A percentile compares a stretch with the other conserved stretches of the same genome.
phyloP scores from a whole-genome alignment of 2,329 filamentous ascomycete genomes.

The Lecanicillium sp. region DNA sequence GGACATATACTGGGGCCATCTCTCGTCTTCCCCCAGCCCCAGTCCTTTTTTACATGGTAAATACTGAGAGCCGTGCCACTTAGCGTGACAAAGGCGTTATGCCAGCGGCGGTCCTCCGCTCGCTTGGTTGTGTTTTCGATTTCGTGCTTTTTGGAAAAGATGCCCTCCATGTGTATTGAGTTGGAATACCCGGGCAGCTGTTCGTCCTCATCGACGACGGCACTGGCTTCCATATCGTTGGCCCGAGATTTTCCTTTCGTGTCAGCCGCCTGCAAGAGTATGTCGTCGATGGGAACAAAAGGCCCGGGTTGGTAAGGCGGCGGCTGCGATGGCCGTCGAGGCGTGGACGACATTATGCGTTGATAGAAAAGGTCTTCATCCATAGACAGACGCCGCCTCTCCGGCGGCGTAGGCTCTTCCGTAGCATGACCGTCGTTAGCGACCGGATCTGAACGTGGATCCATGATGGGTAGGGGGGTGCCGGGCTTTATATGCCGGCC shows the following conservation, averaged over 20 bases:
- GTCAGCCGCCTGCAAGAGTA: neutral
- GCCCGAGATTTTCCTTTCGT: neutral
- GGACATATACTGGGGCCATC: conserved; percentile 41
- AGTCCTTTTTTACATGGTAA: conserved; percentile 53
- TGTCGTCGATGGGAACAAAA: neutral
- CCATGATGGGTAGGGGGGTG: conserved; percentile 21
- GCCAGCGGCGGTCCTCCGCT: conserved; percentile 57
- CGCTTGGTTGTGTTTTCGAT: conserved; percentile 56
- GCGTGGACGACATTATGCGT: conserved; percentile 39
- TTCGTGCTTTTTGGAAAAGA: conserved; percentile 59
- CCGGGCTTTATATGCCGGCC: conserved; percentile 16
- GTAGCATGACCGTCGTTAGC: conserved; percentile 24
- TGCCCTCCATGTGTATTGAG: conserved; percentile 45
- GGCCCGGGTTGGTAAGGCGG: conserved; percentile 34
- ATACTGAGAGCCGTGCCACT: conserved; percentile 62
- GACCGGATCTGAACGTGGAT: conserved; percentile 19
- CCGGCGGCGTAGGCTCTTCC: conserved; percentile 23
- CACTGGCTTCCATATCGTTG: neutral
- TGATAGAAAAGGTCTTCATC: conserved; percentile 49
- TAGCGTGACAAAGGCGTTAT: conserved; percentile 53
- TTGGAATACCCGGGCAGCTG: conserved; percentile 49
- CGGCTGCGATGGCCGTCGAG: conserved; percentile 36
- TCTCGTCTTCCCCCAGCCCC: conserved; percentile 38
- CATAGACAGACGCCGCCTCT: conserved; percentile 42
- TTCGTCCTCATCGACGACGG: conserved; percentile 29